A percentile compares a stretch with the other conserved stretches of the same genome.
These are phyloP conservation scores for Boehmeria nivea DNA, from an alignment of 306 rosid genomes.

Conservation along the genomic window DNA sequence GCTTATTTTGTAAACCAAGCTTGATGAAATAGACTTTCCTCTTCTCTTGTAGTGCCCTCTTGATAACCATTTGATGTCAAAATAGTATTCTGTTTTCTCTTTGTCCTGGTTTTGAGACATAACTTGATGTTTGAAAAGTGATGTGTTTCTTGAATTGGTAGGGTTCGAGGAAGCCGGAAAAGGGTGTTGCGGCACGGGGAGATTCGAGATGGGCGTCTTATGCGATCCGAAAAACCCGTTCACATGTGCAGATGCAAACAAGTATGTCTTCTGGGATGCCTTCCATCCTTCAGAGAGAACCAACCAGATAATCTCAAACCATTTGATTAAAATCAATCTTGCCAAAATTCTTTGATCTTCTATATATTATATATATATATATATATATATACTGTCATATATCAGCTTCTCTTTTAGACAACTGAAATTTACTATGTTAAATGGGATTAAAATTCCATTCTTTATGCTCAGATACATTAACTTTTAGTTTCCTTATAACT, in stretches of 20 bases:
- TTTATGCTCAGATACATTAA: too few relatives aligned
- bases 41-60: too few relatives aligned
- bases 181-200: constrained; percentile 46
- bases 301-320: constrained; percentile 18
- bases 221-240: constrained; percentile 31
- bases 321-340: constrained; percentile 16
- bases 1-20: too few relatives aligned
- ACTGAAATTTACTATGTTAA: too few relatives aligned
- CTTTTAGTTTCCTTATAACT: too few relatives aligned
- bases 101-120: not conserved
- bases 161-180: constrained; percentile 23
- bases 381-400: too few relatives aligned
- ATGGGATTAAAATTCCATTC: too few relatives aligned
- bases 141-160: not conserved
- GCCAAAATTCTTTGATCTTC: constrained; percentile 28
- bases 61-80: too few relatives aligned
- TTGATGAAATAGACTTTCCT: too few relatives aligned
- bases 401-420: too few relatives aligned
- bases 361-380: too few relatives aligned
- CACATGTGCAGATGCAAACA: constrained; percentile 41
- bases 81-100: too few relatives aligned
- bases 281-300: constrained; percentile 39
- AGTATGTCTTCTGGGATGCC: constrained; percentile 45
- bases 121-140: not conserved
- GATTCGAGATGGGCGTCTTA: constrained; percentile 35